These are phyloP conservation scores for Tilletiaria anomala DNA, from an alignment of 1,284 basidiomycete genomes.

Conservation along the genomic window DNA sequence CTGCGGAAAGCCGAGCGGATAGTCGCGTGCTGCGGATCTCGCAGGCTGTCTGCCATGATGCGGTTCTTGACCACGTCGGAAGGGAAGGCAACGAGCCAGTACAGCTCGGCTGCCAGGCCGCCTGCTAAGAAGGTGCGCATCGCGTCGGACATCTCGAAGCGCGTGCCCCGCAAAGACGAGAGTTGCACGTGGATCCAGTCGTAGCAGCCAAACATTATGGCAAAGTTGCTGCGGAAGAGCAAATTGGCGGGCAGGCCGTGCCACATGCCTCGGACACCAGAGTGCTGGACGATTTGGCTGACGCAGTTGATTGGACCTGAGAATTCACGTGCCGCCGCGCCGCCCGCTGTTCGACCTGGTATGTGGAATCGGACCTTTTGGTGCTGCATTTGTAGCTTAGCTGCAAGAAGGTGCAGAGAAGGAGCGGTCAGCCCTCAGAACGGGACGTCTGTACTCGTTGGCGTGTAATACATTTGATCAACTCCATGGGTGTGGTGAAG, in stretches of 20 bases:
- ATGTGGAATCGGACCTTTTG: constrained; percentile 43
- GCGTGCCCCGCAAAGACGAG: constrained; percentile 10
- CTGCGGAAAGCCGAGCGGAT: constrained; percentile 9
- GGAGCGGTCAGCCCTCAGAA: no score
- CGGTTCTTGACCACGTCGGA: constrained; percentile 56
- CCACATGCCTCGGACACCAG: constrained; percentile 37
- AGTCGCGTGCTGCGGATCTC: constrained; percentile 8
- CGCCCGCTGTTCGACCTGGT: constrained; percentile 2
- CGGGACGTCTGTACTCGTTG: no score
- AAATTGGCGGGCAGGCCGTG: constrained; percentile 39
- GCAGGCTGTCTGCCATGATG: constrained; percentile 39
- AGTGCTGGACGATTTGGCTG: constrained; percentile 25
- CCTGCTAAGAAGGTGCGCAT: constrained; percentile 57
- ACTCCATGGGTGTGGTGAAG: no score
- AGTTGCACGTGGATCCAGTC: constrained; percentile 28
- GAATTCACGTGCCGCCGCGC: constrained; percentile 9
- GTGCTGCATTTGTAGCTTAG: constrained; percentile 61
- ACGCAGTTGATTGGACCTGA: constrained; percentile 39
- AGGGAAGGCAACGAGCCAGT: constrained; percentile 52
- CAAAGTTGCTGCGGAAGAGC: constrained; percentile 39
- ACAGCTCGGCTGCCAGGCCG: constrained; percentile 37
- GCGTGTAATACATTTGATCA: no score
- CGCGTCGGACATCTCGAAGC: constrained; percentile 49
- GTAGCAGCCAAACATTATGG: constrained; percentile 31
- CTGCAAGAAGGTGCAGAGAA: constrained; percentile 43